Base-by-base conservation (phyloP, 1,284 basidiomycete genomes). In the Trametes sp. region DNA sequence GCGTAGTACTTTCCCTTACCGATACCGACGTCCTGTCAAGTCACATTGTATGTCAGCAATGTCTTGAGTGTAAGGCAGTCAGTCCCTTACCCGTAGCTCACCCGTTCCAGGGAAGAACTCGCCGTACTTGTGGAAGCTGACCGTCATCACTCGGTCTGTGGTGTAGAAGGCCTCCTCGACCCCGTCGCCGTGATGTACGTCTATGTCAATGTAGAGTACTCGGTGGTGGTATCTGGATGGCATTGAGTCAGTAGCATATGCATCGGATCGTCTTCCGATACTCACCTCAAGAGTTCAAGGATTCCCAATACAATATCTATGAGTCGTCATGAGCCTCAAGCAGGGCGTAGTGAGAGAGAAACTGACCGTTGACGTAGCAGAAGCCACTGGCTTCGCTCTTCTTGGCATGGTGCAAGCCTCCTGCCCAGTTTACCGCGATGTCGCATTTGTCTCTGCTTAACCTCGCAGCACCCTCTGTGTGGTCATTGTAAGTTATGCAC, bases 151-250 rank as follows among this genome's bases (percentile, higher is more conserved):
- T 49, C 98, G 84, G 74, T 99, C 97, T 16, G 98, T 99, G 0
- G 96, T 98, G 76, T 98, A 99, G 77, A 99, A 99, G 0, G 98
- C 98, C 77, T 99, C 98, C 76, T 99, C 98, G 9, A 99, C 98
- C 46, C 98, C 98, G 76, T 99, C 98, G 19, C 98, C 98, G 70
- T 99, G 98, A 76, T 99, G 98, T 0, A 98, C 95, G 74, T 99
- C 98, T 65, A 99, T 98, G 74, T 99, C 98, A 71, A 99, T 96
- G 78, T 99, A 99, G 29, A 99, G 82, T 6, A 99, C 98, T 38
- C 98, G 87, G 23, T 89, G 87, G 74, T 99, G 96, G 76, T 98
- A 98, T 68, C 96, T 92, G 42, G 10, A 45, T 10, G 10, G 13
- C 9, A 14, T 24, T 61, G 14, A 61, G 38, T 56, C 24, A 54